Evolutionary conservation across 208 protist species (phyloP).

Genomic region (Leishmania amazonensis): DNA sequence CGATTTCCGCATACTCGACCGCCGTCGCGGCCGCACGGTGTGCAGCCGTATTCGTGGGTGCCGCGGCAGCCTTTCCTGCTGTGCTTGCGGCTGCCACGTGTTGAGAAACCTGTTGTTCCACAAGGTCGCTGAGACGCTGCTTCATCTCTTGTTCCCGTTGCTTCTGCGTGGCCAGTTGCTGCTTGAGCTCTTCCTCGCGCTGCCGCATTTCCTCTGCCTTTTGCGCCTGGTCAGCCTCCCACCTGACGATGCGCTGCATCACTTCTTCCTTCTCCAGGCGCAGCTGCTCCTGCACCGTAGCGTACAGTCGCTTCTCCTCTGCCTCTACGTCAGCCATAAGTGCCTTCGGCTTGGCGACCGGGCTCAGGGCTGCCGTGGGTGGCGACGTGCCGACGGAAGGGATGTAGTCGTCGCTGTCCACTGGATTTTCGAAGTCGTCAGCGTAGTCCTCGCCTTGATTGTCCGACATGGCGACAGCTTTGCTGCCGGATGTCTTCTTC

Average conservation of each 20-base stretch:
- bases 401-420: slow-evolving; percentile 66
- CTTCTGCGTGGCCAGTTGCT: slow-evolving; percentile 31
- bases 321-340: slow-evolving; percentile 24
- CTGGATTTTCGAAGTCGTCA: slow-evolving; percentile 39
- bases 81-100: slow-evolving; percentile 26
- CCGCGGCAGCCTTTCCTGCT: slow-evolving; percentile 1
- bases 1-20: slow-evolving; percentile 8
- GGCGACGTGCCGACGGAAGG: slow-evolving; percentile 18
- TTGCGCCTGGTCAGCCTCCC: slow-evolving; percentile 36
- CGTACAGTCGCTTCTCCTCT: slow-evolving; percentile 24
- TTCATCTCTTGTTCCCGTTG: slow-evolving; percentile 44
- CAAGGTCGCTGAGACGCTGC: slow-evolving; percentile 32
- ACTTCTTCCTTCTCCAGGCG: slow-evolving; percentile 39
- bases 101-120: slow-evolving; percentile 44
- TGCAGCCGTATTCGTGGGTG: slow-evolving; percentile 10
- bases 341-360: slow-evolving; percentile 4
- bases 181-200: slow-evolving; percentile 40
- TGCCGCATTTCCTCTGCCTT: slow-evolving; percentile 44
- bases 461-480: slow-evolving; percentile 10
- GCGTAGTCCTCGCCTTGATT: slow-evolving; percentile 40
- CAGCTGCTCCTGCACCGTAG: slow-evolving; percentile 30
- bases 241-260: slow-evolving; percentile 38
- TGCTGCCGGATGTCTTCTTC: slow-evolving; percentile 22
- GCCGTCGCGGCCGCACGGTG: slow-evolving; percentile 1
- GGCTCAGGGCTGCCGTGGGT: slow-evolving; percentile 1